Percentiles rank a stretch among this genome's conserved stretches.
Evolutionary conservation across 352 stramenopile genomes (phyloP).

Genomic region (Pythium coloratum): DNA sequence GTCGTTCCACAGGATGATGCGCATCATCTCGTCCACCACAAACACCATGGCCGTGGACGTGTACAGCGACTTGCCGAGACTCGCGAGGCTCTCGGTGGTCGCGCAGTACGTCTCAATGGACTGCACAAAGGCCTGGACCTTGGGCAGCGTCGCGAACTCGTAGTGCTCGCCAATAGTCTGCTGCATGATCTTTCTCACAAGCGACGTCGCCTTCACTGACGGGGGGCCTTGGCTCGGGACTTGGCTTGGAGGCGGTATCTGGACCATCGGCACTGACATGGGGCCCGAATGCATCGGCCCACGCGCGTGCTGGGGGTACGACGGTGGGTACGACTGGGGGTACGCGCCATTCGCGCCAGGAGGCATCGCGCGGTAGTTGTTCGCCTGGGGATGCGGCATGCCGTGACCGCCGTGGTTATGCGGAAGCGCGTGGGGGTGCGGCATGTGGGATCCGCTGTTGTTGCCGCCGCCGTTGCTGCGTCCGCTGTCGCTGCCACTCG

Average conservation of each 20-base stretch:
- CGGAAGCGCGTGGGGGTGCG: neutral
- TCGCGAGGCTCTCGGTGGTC: conserved; percentile 74
- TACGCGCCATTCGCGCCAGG: neutral
- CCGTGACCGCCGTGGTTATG: conserved; percentile 1
- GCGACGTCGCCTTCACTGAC: conserved; percentile 34
- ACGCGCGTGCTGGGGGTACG: neutral
- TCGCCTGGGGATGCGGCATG: neutral
- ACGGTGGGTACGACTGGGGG: conserved; percentile 3
- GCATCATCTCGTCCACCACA: conserved; percentile 82
- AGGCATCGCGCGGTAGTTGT: neutral
- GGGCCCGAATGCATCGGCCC: neutral
- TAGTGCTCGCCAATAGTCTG: conserved; percentile 78
- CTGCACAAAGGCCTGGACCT: conserved; percentile 75
- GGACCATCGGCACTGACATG: neutral
- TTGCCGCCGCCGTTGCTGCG: conserved; percentile 26
- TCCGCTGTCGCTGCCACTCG: conserved; percentile 47
- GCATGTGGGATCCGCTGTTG: neutral
- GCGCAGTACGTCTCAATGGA: conserved; percentile 76
- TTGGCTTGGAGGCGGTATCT: neutral
- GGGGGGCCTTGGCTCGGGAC: neutral
- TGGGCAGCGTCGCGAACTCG: conserved; percentile 61
- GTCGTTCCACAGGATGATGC: conserved; percentile 88
- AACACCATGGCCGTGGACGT: conserved; percentile 74
- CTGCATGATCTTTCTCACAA: conserved; percentile 75
- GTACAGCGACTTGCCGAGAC: conserved; percentile 83